Evolutionary conservation across 1,139 yeast species (phyloP).

Genomic region (Barnettozyma hawaiiensis): DNA sequence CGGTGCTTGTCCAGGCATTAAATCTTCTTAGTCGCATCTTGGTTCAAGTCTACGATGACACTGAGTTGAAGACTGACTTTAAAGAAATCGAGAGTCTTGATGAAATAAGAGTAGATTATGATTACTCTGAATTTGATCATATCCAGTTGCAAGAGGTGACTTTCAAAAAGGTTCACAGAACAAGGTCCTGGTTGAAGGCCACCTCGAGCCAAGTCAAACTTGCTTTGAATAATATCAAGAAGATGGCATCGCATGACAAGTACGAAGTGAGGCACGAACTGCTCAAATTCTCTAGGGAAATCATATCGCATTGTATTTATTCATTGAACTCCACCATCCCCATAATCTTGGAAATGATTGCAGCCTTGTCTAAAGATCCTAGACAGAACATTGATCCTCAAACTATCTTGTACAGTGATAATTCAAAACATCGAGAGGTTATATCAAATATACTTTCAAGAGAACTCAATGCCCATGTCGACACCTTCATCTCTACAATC

Average conservation of each 20-base stretch:
- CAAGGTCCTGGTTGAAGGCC: slow-evolving; percentile 57
- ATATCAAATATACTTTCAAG: slow-evolving; percentile 11
- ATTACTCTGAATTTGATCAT: slow-evolving; percentile 12
- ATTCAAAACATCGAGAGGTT: slow-evolving; percentile 7
- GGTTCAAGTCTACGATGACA: slow-evolving; percentile 37
- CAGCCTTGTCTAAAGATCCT: slow-evolving; percentile 15
- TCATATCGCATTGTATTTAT: slow-evolving; percentile 29
- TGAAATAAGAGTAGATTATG: slow-evolving; percentile 11
- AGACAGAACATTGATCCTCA: slow-evolving; percentile 9
- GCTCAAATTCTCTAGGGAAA: slow-evolving; percentile 26
- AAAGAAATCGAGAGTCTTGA: slow-evolving; percentile 15
- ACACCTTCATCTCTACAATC: slow-evolving; percentile 19
- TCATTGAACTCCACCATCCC: slow-evolving; percentile 35
- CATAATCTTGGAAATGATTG: slow-evolving; percentile 21
- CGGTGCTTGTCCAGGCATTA: slow-evolving; percentile 34
- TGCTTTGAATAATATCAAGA: slow-evolving; percentile 20
- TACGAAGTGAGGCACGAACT: slow-evolving; percentile 31
- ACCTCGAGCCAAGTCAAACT: slow-evolving; percentile 53
- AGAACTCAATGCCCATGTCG: slow-evolving; percentile 21
- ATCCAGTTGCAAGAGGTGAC: slow-evolving; percentile 20
- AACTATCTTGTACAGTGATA: slow-evolving; percentile 1
- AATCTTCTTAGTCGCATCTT: slow-evolving; percentile 32
- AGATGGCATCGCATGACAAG: slow-evolving; percentile 26
- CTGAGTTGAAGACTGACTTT: slow-evolving; percentile 27
- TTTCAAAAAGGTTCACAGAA: slow-evolving; percentile 37